Evolutionary conservation across 2,329 filamentous ascomycete species (phyloP), one percentile per base, ranked within the genome.

Genomic region (Cryphonectria naterciae): DNA sequence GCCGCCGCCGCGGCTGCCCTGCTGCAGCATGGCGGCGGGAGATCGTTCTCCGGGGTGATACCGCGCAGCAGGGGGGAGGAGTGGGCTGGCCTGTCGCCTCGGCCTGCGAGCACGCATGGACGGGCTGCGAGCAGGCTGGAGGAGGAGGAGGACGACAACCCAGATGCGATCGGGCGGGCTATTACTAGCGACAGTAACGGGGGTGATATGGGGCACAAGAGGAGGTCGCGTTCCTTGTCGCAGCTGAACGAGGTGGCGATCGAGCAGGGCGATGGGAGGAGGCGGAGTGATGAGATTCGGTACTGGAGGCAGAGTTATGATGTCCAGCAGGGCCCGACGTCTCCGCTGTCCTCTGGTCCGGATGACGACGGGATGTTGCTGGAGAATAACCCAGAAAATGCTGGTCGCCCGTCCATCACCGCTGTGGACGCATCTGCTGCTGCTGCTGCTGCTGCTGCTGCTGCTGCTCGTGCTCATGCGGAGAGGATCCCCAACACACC

Each of bases 231-330:
- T 65, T 91, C 88, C 73, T 77, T 91, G 15, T 88, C 88, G 0
- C 86, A 87, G 13, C 80, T 90, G 28, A 80, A 83, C 6, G 81
- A 83, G 41, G 28, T 68, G 8, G 28, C 54, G 7, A 74, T 83
- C 28, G 79, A 80, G 3, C 60, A 62, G 35, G 35, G 60, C 8
- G 77, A 79, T 4, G 75, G 75, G 25, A 78, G 80, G 32, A 74
- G 73, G 2, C 85, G 88, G 41, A 91, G 88, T 76, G 88, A 89
- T 69, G 89, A 91, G 77, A 89, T 91, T 54, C 85, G 87, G 17
- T 89, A 88, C 75, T 91, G 89, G 88, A 84, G 89, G 72, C 85
- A 88, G 75, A 90, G 88, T 73, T 88, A 89, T 73, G 85, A 85
- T 15, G 39, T 72, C 32, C 28, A 22, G 62, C 83, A 83, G 0